Conservation (phyloP, 208 protist genomes). For the Blechomonas ayalai region DNA sequence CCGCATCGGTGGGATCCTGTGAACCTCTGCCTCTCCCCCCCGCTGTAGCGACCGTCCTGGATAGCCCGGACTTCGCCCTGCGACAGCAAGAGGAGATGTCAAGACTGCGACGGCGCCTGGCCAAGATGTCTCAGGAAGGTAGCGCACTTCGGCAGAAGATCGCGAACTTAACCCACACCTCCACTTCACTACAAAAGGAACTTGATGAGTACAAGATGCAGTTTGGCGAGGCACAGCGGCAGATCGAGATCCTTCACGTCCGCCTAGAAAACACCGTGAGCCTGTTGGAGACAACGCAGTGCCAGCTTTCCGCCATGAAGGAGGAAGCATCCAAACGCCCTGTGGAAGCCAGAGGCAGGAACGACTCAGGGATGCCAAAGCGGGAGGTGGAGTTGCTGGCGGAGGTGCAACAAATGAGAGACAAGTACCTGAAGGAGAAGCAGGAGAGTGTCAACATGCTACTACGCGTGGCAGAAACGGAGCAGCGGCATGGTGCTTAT, state of each 20-base stretch:
- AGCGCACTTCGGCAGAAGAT: constrained; percentile 6
- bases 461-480: constrained; percentile 34
- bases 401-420: constrained; percentile 37
- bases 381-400: constrained; percentile 6
- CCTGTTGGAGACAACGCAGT: constrained; percentile 42
- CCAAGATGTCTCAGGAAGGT: constrained; percentile 10
- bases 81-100: no score
- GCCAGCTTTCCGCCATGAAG: constrained; percentile 26
- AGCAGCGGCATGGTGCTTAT: constrained; percentile 35
- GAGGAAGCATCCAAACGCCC: constrained; percentile 20
- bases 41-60: neutral
- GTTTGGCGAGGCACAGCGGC: constrained; percentile 23
- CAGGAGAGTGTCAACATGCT: constrained; percentile 69
- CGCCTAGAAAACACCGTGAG: constrained; percentile 32
- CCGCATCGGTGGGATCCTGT: no score
- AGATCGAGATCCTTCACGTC: constrained; percentile 19
- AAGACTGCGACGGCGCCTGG: no score
- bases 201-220: constrained; percentile 31
- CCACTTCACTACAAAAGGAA: constrained; percentile 1
- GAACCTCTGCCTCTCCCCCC: constrained; percentile 1
- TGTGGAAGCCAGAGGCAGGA: constrained; percentile 19
- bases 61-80: neutral
- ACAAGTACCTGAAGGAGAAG: constrained; percentile 66
- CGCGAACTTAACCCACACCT: constrained; percentile 2
- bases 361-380: neutral